Evolutionary conservation across 192 early-diverging fungal species (phyloP), one percentile per base, ranked within the genome.

Genomic region (Backusella tuberculispora): DNA sequence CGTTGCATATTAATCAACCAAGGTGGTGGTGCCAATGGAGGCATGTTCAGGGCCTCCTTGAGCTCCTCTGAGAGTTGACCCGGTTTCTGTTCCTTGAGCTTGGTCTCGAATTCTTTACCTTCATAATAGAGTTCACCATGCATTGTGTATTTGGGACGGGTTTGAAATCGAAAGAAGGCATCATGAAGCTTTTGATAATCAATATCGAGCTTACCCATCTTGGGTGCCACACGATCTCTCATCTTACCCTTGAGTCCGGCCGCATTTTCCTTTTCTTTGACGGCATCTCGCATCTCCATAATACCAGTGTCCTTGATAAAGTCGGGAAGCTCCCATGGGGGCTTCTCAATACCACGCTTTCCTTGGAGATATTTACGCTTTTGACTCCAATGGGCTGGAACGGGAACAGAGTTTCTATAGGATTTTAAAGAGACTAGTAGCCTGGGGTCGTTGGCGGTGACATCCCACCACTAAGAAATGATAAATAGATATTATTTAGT

Each of bases 1-100:
- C 97, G 88, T 85, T 99, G 98, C 98, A 99, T 99, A 76, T 96
- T 97, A 75, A 98, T 90, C 43, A 99, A 84, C 97, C 97, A 99
- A 21, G 98, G 98, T 45, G 96, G 95, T 24, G 98, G 95, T 2
- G 96, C 95, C 50, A 95, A 81, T 5, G 94, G 94, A 60, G 96
- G 96, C 77, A 98, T 96, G 53, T 89, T 93, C 14, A 99, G 87
- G 0, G 98, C 98, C 5, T 82, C 85, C 63, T 90, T 92, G 14
- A 99, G 82, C n/a, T 94, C 92, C 50, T 95, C 94, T 14, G 92
- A 93, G 14, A 99, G 78, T 21, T 87, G 80, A 3, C 98, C 97
- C 0, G 98, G 98, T 40, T 96, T 94, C 77, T 93, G 93, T 66
- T 92, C 84, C 74, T 95, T 94, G 37, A 95, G 83, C 44, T 92